Percentiles rank a stretch among this genome's conserved stretches.
Conservation (phyloP, 169 alveolate genomes). For the Theileria parva region DNA sequence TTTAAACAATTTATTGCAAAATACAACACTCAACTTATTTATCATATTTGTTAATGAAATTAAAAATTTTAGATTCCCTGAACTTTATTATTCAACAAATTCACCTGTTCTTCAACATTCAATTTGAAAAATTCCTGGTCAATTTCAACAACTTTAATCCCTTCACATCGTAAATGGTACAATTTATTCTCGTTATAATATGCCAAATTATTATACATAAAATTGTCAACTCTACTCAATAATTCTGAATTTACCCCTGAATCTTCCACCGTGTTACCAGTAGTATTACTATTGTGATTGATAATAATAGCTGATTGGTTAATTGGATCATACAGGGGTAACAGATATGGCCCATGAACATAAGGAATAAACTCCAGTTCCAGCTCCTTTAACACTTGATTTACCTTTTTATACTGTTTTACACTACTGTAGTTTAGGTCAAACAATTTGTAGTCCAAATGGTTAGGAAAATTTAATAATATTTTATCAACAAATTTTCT, state of each 20-base stretch:
- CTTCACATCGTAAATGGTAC: conserved; percentile 28
- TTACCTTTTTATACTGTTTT: neutral
- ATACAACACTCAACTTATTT: neutral
- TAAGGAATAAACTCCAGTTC: conserved; percentile 26
- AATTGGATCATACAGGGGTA: conserved; percentile 48
- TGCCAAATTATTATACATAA: conserved; percentile 4
- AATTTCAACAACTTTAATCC: conserved; percentile 26
- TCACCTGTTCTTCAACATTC: neutral
- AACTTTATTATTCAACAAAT: neutral
- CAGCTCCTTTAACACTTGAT: neutral
- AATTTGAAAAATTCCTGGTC: neutral
- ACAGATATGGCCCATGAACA: conserved; percentile 62
- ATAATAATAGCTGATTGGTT: conserved; percentile 12
- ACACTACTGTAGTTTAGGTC: neutral
- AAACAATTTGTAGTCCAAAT: neutral
- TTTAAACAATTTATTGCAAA: neutral
- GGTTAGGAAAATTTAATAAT: neutral
- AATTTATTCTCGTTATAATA: conserved; percentile 28
- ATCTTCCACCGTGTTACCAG: neutral
- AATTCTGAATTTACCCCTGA: neutral
- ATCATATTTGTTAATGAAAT: neutral
- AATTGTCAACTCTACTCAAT: conserved; percentile 5
- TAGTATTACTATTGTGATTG: too few species aligned
- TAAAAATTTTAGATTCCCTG: neutral
- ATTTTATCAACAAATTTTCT: neutral